Base-by-base conservation (phyloP, 2,329 filamentous ascomycete genomes). In the Trichoderma asperellum region DNA sequence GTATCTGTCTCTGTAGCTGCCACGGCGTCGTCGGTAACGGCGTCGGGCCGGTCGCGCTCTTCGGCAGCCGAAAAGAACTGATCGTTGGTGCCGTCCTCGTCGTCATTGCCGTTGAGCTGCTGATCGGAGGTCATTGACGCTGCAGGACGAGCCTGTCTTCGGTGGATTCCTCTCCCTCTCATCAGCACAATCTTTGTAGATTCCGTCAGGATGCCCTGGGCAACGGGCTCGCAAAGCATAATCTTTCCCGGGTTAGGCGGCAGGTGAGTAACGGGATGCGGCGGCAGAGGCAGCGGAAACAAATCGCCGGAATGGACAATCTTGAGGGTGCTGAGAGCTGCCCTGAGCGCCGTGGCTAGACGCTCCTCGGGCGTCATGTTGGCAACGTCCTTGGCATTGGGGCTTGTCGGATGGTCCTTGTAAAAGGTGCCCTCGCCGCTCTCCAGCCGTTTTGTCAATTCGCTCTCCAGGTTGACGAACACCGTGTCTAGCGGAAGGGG, bases 51-150 rank as follows among this genome's bases (percentile, higher is more conserved):
- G 71, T 87, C 81, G 27, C 89, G 87, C 72, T 97, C 94, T 77
- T 97, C 95, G 2, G 93, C 91, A 0, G 95, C 95, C 6, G 95
- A 97, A 79, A 89, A 97, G 81, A 97, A 97, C 74, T 94, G 91
- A 76, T 98, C 95, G 69, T 92, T 97, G 6, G 92, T 90, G 1
- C 92, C 93, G 74, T 97, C 93, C 69, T 96, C 92, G 60, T 88
- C 87, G 8, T 78, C 84, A 56, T 58, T 58, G 29, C 88, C 89
- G 73, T 90, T 89, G 35, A 91, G 81, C 40, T 74, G 73, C 35
- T 76, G 76, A 34, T 72, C 75, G 12, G 75, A 70, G 7, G 84
- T 79, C 56, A 85, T 85, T 21, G 85, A 83, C 21, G 82, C 80
- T 34, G 80, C 80, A 68, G 82, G 82, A 72, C 84, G 82, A 74